A percentile compares a stretch with the other conserved stretches of the same genome.
Evolutionary conservation across 257 asterid genomes (phyloP).

Genomic region (Nyctanthes arbortristis): DNA sequence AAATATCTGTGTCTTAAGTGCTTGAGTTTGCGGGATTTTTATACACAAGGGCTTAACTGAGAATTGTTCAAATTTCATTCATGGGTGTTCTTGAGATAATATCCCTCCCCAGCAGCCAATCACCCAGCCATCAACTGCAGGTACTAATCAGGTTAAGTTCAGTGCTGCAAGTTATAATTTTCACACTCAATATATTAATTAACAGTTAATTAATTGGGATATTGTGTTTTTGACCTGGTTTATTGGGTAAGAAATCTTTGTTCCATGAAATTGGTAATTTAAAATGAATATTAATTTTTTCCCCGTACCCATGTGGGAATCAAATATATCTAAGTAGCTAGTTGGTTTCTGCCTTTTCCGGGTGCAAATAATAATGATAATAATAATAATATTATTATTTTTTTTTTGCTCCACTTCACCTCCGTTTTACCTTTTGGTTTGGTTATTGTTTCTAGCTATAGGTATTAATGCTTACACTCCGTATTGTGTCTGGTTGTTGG

Average conservation of each 20-base stretch:
- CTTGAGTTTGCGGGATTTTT: too few relatives aligned
- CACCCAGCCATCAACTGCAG: not conserved
- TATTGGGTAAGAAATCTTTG: not conserved
- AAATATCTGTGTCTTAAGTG: not conserved
- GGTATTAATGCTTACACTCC: not conserved
- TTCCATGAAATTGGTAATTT: not conserved
- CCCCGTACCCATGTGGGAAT: conserved; percentile 18
- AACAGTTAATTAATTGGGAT: not conserved
- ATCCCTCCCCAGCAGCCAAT: not conserved
- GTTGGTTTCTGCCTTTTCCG: conserved; percentile 12
- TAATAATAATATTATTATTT: not conserved
- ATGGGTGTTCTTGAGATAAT: not conserved
- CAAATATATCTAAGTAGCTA: conserved; percentile 5
- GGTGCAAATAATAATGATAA: not conserved
- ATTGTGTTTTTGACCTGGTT: not conserved
- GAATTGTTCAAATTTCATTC: conserved; percentile 14
- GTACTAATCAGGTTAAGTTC: not conserved
- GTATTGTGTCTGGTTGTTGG: not conserved
- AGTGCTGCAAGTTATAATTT: not conserved
- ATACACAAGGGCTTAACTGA: conserved; percentile 15
- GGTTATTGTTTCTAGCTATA: not conserved
- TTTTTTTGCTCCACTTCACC: not conserved
- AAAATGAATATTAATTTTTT: not conserved
- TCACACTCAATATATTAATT: not conserved
- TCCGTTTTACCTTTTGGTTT: not conserved